Percentiles rank a stretch among this genome's conserved stretches.
Conservation (phyloP, 192 early-diverging fungal genomes). For the Dissophora globulifera region DNA sequence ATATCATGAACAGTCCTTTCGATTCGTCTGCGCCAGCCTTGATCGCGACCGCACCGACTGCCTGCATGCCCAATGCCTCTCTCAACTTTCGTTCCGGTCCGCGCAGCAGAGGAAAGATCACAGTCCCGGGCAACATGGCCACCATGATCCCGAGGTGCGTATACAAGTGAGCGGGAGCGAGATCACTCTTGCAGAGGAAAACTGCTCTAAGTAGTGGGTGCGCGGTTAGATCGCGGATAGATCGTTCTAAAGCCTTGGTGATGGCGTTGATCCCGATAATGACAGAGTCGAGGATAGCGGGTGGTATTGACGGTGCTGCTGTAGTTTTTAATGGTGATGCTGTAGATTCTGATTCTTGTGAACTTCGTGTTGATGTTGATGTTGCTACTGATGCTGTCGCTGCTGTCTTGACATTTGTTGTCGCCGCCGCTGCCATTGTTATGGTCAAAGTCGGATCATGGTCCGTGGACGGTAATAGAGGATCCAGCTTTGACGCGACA, state of each 20-base stretch:
- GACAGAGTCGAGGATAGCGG: slow-evolving; percentile 6
- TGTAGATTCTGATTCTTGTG: too few relatives aligned
- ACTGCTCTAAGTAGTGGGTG: slow-evolving; percentile 28
- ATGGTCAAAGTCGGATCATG: too few relatives aligned
- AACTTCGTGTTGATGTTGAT: neutral
- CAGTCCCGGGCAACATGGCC: slow-evolving; percentile 31
- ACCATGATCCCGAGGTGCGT: slow-evolving; percentile 33
- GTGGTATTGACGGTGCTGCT: neutral
- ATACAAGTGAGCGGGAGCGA: slow-evolving; percentile 31
- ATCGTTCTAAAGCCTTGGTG: slow-evolving; percentile 35
- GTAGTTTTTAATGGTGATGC: too few relatives aligned
- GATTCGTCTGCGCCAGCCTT: slow-evolving; percentile 13
- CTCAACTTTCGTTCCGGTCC: slow-evolving; percentile 26
- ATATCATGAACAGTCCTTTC: slow-evolving; percentile 32
- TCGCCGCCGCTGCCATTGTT: too few relatives aligned
- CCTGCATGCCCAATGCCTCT: slow-evolving; percentile 27
- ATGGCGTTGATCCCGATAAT: slow-evolving; percentile 42
- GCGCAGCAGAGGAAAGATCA: slow-evolving; percentile 27
- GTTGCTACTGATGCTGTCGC: neutral
- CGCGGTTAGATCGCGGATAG: slow-evolving; percentile 16
- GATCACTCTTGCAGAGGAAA: slow-evolving; percentile 40
- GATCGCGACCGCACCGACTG: slow-evolving; percentile 39
- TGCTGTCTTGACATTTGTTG: too few relatives aligned
- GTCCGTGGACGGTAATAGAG: neutral
- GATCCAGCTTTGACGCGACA: slow-evolving; percentile 1